Evolutionary conservation across 2,329 filamentous ascomycete genomes (phyloP).

Genomic region (Arthrobotrys megalospora): DNA sequence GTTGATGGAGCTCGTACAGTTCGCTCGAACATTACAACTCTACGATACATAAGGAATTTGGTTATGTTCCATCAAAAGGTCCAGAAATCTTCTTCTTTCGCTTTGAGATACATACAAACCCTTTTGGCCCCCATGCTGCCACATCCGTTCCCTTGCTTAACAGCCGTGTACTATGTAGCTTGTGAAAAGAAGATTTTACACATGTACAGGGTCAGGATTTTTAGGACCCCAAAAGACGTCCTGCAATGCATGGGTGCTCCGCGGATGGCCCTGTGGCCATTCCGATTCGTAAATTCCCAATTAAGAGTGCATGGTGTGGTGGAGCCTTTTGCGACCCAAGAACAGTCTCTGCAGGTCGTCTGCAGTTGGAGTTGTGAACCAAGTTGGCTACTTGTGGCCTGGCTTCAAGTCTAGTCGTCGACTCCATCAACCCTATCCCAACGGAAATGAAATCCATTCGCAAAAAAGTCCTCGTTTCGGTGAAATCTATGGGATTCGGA

Average conservation of each 20-base stretch:
- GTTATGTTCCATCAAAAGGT: neutral
- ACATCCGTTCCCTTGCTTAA: conserved; percentile 17
- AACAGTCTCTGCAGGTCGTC: conserved; percentile 11
- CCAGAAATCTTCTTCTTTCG: conserved; percentile 2
- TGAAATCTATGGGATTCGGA: conserved; percentile 14
- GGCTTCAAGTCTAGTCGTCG: conserved; percentile 18
- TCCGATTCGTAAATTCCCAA: conserved; percentile 59
- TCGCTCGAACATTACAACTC: neutral
- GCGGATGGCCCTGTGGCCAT: conserved; percentile 51
- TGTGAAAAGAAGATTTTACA: conserved; percentile 7
- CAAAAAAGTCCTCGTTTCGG: conserved; percentile 20
- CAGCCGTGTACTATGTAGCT: conserved; percentile 4
- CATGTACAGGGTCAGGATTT: conserved; percentile 8
- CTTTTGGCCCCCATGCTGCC: neutral
- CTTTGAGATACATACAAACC: neutral
- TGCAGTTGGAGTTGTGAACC: conserved; percentile 23
- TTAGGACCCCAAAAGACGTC: conserved; percentile 28
- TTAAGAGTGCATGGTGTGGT: conserved; percentile 56
- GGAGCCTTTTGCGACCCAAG: conserved; percentile 31
- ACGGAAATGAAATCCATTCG: conserved; percentile 40
- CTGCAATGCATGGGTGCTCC: conserved; percentile 41
- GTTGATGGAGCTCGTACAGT: neutral
- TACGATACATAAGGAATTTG: too few relatives aligned
- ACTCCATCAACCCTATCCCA: conserved; percentile 23
- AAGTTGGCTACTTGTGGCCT: conserved; percentile 34